phyloP scores from a whole-genome alignment of 2,329 filamentous ascomycete genomes.

The Cadophora luteo-olivacea region DNA sequence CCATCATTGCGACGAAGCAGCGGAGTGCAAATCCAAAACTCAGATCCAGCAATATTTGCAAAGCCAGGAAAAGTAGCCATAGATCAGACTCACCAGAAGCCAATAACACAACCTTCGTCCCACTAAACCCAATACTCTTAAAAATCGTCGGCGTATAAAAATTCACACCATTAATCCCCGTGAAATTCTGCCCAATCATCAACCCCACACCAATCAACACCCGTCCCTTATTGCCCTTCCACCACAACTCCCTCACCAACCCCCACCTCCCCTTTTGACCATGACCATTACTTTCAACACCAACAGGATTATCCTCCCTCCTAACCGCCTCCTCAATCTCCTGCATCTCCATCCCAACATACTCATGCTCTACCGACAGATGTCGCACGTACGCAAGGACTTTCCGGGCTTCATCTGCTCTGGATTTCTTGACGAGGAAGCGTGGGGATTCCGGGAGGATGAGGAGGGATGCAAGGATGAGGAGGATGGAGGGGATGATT shows the following conservation, averaged over 20 bases:
- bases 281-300: background rate
- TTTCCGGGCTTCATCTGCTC: conserved; percentile 24
- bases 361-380: conserved; percentile 24
- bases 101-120: conserved; percentile 35
- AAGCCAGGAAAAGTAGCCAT: background rate
- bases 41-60: background rate
- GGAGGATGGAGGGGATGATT: conserved; percentile 43
- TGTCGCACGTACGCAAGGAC: conserved; percentile 31
- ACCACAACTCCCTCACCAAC: conserved; percentile 33
- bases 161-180: conserved; percentile 40
- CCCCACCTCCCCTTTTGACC: background rate
- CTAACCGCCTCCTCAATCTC: conserved; percentile 35
- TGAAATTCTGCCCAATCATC: conserved; percentile 40
- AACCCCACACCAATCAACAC: conserved; percentile 34
- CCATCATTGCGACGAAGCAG: background rate
- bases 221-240: conserved; percentile 35
- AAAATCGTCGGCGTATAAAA: conserved; percentile 40
- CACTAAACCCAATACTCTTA: conserved; percentile 35
- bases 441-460: conserved; percentile 75
- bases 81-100: conserved; percentile 32
- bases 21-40: background rate
- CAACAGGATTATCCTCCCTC: conserved; percentile 19
- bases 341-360: conserved; percentile 31
- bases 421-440: conserved; percentile 31
- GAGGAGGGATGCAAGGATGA: conserved; percentile 50